Evolutionary conservation across 2,329 filamentous ascomycete genomes (phyloP).

Genomic region (Neonectria hederae): DNA sequence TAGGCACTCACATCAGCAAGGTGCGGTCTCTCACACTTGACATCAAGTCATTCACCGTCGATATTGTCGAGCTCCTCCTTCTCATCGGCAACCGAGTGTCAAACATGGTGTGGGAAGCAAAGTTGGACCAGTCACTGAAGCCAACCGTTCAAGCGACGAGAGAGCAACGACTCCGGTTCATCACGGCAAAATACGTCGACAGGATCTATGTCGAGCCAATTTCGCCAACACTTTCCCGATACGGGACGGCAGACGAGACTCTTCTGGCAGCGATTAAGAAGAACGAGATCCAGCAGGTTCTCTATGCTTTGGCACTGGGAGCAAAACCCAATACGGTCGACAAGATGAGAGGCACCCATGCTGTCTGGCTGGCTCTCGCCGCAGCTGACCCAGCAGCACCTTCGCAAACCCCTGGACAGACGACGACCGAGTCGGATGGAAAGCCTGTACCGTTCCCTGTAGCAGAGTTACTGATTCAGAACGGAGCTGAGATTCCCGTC

Average conservation of each 20-base stretch:
- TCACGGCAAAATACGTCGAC: conserved; percentile 94
- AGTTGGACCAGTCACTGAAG: conserved; percentile 77
- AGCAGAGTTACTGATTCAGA: conserved; percentile 91
- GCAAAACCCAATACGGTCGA: conserved; percentile 90
- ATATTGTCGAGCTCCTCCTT: conserved; percentile 93
- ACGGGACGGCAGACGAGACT: conserved; percentile 83
- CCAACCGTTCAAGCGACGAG: conserved; percentile 80
- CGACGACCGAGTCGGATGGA: conserved; percentile 55
- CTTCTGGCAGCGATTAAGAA: conserved; percentile 93
- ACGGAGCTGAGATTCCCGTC: conserved; percentile 86
- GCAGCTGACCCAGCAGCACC: conserved; percentile 91
- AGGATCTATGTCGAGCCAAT: conserved; percentile 82
- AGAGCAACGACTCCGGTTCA: conserved; percentile 92
- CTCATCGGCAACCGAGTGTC: conserved; percentile 93
- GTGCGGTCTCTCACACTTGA: conserved; percentile 94
- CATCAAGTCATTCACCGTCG: conserved; percentile 93
- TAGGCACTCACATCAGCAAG: conserved; percentile 98
- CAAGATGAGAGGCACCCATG: conserved; percentile 86
- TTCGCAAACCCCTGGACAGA: conserved; percentile 56
- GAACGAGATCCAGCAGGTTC: conserved; percentile 92
- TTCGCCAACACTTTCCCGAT: conserved; percentile 78
- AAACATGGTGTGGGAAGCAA: conserved; percentile 97
- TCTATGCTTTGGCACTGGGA: conserved; percentile 86
- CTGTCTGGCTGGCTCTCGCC: conserved; percentile 89
- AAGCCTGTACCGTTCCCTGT: conserved; percentile 80